These are phyloP conservation scores for Globisporangium mamillatum DNA, from an alignment of 352 stramenopile species.

Conservation along the genomic window DNA sequence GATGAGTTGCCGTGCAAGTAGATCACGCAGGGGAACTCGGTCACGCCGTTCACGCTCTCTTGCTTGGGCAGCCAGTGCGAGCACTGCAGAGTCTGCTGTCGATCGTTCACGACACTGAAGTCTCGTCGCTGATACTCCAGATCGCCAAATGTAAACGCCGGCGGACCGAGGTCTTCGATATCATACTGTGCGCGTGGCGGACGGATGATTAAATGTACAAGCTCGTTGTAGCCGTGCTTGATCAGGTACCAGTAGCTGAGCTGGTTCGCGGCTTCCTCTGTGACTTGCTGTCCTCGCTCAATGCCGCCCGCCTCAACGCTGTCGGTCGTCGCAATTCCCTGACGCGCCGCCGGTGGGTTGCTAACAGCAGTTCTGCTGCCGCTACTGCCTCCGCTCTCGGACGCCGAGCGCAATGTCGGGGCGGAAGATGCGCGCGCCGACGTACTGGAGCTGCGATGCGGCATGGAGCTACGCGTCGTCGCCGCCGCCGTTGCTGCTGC, in stretches of 20 bases:
- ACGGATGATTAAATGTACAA: constrained; percentile 98
- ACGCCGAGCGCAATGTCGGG: constrained; percentile 6
- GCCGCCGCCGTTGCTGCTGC: background rate
- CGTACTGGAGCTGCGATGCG: constrained; percentile 6
- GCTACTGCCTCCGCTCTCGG: constrained; percentile 12
- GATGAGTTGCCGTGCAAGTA: constrained; percentile 99
- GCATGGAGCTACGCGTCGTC: constrained; percentile 11
- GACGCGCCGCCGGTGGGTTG: background rate
- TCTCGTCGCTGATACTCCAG: constrained; percentile 88
- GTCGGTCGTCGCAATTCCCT: constrained; percentile 2
- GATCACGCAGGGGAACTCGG: constrained; percentile 90
- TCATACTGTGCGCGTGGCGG: constrained; percentile 93
- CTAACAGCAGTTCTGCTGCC: background rate
- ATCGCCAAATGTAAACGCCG: constrained; percentile 89
- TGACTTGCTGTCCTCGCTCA: constrained; percentile 62
- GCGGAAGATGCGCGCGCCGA: constrained; percentile 12
- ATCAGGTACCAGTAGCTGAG: constrained; percentile 85
- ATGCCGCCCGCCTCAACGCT: constrained; percentile 59
- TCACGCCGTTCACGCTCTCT: constrained; percentile 24
- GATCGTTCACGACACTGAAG: constrained; percentile 84
- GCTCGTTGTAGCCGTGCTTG: constrained; percentile 91
- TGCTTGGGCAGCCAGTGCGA: constrained; percentile 91
- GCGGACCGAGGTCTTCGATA: constrained; percentile 87
- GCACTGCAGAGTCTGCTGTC: constrained; percentile 88
- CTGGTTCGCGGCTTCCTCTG: constrained; percentile 73